A percentile compares a stretch with the other conserved stretches of the same genome.
phyloP scores from a whole-genome alignment of 768 basidiomycete species.

The Leucocoprinus leucothites region DNA sequence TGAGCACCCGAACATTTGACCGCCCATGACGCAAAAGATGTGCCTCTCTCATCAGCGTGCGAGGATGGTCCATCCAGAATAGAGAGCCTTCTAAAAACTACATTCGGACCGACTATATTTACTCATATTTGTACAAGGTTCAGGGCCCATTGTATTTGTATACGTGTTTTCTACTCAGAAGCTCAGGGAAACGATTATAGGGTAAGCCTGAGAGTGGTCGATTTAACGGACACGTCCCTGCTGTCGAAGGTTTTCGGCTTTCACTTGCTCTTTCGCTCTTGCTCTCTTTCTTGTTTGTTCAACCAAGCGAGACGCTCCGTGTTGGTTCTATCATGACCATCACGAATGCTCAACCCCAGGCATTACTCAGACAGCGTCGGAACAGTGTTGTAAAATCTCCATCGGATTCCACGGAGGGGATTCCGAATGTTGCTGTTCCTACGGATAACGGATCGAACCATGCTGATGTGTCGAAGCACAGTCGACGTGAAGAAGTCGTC shows the following conservation, averaged over 20 bases:
- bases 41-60: too few species aligned
- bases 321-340: neutral
- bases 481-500: constrained; percentile 50
- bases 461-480: constrained; percentile 14
- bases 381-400: neutral
- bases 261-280: constrained; percentile 2
- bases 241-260: neutral
- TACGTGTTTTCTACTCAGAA: constrained; percentile 3
- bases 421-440: constrained; percentile 6
- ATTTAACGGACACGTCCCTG: constrained; percentile 1
- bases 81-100: neutral
- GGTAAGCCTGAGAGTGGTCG: neutral
- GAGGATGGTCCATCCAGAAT: too few species aligned
- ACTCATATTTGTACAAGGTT: neutral
- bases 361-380: constrained; percentile 34
- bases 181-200: neutral
- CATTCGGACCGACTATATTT: neutral
- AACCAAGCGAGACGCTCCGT: constrained; percentile 3
- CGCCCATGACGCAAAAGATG: too few species aligned
- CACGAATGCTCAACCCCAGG: constrained; percentile 9
- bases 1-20: too few species aligned
- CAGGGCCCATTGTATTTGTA: neutral
- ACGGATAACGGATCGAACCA: constrained; percentile 12
- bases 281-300: neutral
- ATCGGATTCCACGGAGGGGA: neutral